Conservation (phyloP, 2,329 filamentous ascomycete species). For the Paecilomyces formosus region DNA sequence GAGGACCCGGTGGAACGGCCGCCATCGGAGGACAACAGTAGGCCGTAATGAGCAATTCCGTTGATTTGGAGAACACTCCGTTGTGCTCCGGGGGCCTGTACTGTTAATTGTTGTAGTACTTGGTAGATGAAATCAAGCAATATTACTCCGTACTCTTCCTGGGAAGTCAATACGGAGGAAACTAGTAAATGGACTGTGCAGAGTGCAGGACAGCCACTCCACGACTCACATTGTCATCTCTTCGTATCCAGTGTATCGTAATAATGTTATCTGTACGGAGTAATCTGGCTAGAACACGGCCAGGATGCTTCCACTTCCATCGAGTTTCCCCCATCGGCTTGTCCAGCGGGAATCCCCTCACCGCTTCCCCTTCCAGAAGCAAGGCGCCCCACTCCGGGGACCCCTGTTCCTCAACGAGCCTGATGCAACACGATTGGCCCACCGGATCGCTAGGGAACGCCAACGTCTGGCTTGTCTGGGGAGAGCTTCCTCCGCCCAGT, state of each 20-base stretch:
- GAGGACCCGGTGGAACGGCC: background rate
- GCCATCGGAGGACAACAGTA: background rate
- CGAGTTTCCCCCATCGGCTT: background rate
- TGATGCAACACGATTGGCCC: background rate
- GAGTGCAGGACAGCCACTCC: too few species aligned
- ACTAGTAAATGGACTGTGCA: too few species aligned
- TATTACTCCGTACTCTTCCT: too few species aligned
- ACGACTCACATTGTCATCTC: too few species aligned
- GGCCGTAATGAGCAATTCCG: too few species aligned
- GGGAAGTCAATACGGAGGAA: too few species aligned
- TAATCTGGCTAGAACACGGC: background rate
- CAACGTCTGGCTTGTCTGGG: background rate
- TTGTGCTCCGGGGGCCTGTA: too few species aligned
- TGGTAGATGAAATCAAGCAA: too few species aligned
- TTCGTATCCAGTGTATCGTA: too few species aligned
- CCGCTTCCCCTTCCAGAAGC: background rate
- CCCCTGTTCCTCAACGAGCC: background rate
- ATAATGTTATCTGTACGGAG: too few species aligned
- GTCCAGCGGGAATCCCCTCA: background rate
- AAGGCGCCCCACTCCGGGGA: background rate
- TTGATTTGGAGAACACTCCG: too few species aligned
- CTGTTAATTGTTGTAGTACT: too few species aligned
- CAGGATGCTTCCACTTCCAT: background rate
- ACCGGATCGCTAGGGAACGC: background rate
- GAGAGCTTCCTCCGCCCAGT: background rate